Evolutionary conservation across 306 rosid genomes (phyloP), one percentile per base, ranked within the genome.

Genomic region (Urtica urens): DNA sequence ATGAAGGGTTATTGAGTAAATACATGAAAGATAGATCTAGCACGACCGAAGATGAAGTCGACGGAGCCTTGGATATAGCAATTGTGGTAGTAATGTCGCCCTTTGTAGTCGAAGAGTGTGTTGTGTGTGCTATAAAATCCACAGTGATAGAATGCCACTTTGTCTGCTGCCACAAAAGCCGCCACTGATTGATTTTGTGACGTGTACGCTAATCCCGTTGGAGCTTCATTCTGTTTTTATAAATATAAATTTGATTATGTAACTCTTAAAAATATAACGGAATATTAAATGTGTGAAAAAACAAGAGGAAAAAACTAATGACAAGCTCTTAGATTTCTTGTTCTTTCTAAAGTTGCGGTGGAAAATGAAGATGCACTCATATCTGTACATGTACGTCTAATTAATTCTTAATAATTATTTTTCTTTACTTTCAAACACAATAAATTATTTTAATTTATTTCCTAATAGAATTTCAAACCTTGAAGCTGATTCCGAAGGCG

Each of bases 131-230:
- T 90, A 40, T 61, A 85, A 62, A 90, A 85, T 51, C 68, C 87
- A 15, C 99, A 90, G 3, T 82, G 95, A 66, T 90, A 90, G 57
- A 90, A 90, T 42, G 94, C 94, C 2, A 58, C 70, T 55, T 52
- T 71, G 43, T 90, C 95, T 44, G 81, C 95, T 0, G 58, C 93
- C 19, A 84, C 95, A 60, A 75, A 77, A 57, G 77, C 93, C 13
- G 95, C 99, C 67, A 85, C 99, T 0, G 95, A 90, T 65, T 90
- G 99, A 40, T 90, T 90, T 60, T 90, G 99, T 0, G 99, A 90
- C 10, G 99, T 85, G 57, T 82, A 85, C 0, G 99, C 95, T 29
- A 77, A 49, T 16, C 99, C 99, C 1, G 94, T 90, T 0, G 99
- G 99, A 46, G 99, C 99, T n/a, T 90, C 99, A 58, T 90, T 90